A percentile compares a stretch with the other conserved stretches of the same genome.
Evolutionary conservation across 148 eudicot genomes (phyloP).

Genomic region (Camellia sinensis): DNA sequence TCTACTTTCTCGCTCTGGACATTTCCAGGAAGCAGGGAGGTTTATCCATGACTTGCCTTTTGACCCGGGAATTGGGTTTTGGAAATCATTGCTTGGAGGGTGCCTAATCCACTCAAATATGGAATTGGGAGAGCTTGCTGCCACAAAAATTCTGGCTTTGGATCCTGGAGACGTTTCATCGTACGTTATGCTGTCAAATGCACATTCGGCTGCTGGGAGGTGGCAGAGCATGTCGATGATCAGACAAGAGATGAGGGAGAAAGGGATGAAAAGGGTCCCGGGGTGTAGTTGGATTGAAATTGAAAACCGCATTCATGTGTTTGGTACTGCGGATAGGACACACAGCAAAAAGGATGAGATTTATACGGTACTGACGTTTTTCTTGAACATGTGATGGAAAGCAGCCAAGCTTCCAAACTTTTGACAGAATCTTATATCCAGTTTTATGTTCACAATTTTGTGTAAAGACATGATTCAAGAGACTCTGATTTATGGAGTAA

Average conservation of each 20-base stretch:
- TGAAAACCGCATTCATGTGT: conserved; percentile 31
- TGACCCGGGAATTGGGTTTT: conserved; percentile 54
- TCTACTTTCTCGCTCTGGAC: conserved; percentile 50
- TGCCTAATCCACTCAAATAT: conserved; percentile 50
- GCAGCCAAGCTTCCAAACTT: conserved; percentile 9
- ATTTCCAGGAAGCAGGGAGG: conserved; percentile 39
- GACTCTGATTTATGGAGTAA: neutral
- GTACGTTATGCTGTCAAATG: conserved; percentile 54
- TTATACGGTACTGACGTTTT: conserved; percentile 27
- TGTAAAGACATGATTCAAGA: neutral
- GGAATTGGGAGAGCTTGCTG: conserved; percentile 45
- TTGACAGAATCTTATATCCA: conserved; percentile 13
- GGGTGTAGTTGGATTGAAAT: conserved; percentile 67
- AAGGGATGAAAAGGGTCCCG: conserved; percentile 37
- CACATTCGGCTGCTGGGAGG: conserved; percentile 51
- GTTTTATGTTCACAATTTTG: conserved; percentile 6
- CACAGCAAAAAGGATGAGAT: conserved; percentile 32
- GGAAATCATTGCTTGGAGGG: conserved; percentile 61
- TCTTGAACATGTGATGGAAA: conserved; percentile 25
- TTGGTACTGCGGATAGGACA: conserved; percentile 32
- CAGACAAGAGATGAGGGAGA: conserved; percentile 48
- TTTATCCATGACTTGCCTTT: conserved; percentile 52
- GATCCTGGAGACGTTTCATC: conserved; percentile 55
- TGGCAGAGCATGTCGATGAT: conserved; percentile 33
- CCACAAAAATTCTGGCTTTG: conserved; percentile 38